These are phyloP conservation scores for Astrocystis sublimbata DNA, from an alignment of 495 filamentous ascomycete species.

Conservation along the genomic window DNA sequence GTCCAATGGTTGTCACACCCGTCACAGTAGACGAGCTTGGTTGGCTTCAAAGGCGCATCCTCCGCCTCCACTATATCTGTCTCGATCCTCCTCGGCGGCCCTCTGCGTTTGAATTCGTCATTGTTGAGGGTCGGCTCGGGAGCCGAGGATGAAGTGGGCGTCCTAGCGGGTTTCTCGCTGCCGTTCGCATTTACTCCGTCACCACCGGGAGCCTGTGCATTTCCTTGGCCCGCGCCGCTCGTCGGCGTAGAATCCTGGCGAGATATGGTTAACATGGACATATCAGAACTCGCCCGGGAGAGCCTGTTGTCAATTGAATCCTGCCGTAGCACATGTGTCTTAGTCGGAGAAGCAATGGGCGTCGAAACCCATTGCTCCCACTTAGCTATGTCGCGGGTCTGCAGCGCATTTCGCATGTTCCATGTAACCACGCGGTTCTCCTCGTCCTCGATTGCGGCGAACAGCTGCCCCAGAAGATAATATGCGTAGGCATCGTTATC, in stretches of 20 bases:
- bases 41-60: slow-evolving; percentile 19
- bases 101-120: neutral
- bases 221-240: neutral
- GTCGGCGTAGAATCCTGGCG: neutral
- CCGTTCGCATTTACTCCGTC: neutral
- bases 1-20: slow-evolving; percentile 28
- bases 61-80: slow-evolving; percentile 1
- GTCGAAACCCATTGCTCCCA: slow-evolving; percentile 43
- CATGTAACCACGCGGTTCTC: slow-evolving; percentile 26
- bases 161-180: slow-evolving; percentile 1
- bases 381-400: slow-evolving; percentile 15
- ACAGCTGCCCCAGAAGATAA: slow-evolving; percentile 29
- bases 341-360: slow-evolving; percentile 23
- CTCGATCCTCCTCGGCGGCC: neutral
- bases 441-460: slow-evolving; percentile 31
- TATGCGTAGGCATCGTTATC: slow-evolving; percentile 46
- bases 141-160: slow-evolving; percentile 2
- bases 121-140: neutral
- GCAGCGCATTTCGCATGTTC: slow-evolving; percentile 26
- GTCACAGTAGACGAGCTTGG: slow-evolving; percentile 23
- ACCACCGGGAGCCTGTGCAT: neutral
- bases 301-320: neutral
- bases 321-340: neutral
- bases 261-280: neutral
- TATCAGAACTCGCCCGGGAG: neutral